Evolutionary conservation across 352 stramenopile genomes (phyloP).

Genomic region (Peronospora farinosa): DNA sequence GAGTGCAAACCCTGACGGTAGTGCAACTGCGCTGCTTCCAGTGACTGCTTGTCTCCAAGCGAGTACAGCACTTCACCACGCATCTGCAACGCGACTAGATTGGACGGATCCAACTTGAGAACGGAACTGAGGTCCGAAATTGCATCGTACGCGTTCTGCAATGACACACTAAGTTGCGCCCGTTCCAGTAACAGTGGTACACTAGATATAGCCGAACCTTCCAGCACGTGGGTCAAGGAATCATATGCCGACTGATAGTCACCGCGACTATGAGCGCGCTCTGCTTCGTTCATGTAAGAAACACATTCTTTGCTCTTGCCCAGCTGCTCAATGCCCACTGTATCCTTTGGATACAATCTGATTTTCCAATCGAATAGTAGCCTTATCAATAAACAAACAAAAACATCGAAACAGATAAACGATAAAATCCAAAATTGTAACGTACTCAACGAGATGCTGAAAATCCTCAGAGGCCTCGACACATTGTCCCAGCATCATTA

Average conservation of each 20-base stretch:
- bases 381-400: neutral
- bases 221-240: slow-evolving; percentile 63
- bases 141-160: slow-evolving; percentile 66
- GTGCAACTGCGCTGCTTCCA: slow-evolving; percentile 65
- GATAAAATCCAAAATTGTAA: too few relatives aligned
- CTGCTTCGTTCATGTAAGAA: slow-evolving; percentile 53
- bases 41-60: slow-evolving; percentile 69
- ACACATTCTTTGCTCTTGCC: slow-evolving; percentile 62
- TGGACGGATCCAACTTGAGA: slow-evolving; percentile 66
- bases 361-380: neutral
- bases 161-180: slow-evolving; percentile 63
- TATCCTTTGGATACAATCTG: slow-evolving; percentile 57
- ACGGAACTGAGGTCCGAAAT: slow-evolving; percentile 67
- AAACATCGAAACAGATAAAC: neutral
- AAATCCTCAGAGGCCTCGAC: slow-evolving; percentile 53
- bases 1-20: slow-evolving; percentile 74
- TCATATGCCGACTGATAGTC: slow-evolving; percentile 59
- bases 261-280: slow-evolving; percentile 55
- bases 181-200: slow-evolving; percentile 58
- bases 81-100: slow-evolving; percentile 59
- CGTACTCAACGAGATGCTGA: slow-evolving; percentile 32
- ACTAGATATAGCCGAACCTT: slow-evolving; percentile 66
- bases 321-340: slow-evolving; percentile 41
- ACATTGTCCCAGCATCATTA: slow-evolving; percentile 73
- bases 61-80: slow-evolving; percentile 78